A percentile compares a stretch with the other conserved stretches of the same genome.
phyloP scores from a whole-genome alignment of 805 yeast species.

The Candida awuae region DNA sequence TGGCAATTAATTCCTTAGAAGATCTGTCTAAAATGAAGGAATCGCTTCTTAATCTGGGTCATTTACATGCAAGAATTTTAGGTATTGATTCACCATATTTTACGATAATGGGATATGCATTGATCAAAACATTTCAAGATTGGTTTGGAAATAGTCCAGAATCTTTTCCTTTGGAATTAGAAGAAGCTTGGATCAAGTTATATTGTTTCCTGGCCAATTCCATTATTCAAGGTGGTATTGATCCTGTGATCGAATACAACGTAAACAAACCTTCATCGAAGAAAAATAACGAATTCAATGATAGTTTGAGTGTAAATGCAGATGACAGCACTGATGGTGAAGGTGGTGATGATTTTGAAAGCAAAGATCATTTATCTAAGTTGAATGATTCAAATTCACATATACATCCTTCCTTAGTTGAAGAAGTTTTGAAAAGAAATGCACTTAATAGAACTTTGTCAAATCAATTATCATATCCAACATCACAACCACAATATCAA shows the following conservation, averaged over 20 bases:
- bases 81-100: conserved; percentile 65
- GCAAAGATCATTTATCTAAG: not conserved
- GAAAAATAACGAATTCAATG: not conserved
- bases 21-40: conserved; percentile 49
- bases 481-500: conserved; percentile 1
- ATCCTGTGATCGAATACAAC: conserved; percentile 34
- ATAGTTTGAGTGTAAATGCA: not conserved
- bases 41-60: conserved; percentile 56
- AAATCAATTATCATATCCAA: not conserved
- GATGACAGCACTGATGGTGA: conserved; percentile 4
- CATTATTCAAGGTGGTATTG: conserved; percentile 52
- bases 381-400: not conserved
- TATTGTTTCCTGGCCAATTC: conserved; percentile 64
- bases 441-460: not conserved
- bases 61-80: conserved; percentile 65
- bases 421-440: not conserved
- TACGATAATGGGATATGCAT: conserved; percentile 66
- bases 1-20: conserved; percentile 59
- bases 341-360: not conserved
- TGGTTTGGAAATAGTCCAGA: conserved; percentile 35
- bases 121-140: conserved; percentile 60
- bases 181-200: conserved; percentile 62
- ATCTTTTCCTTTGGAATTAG: conserved; percentile 50
- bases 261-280: conserved; percentile 4
- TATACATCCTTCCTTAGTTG: not conserved